Percentiles rank a stretch among this genome's conserved stretches.
phyloP scores from a whole-genome alignment of 441 rosid species.

The Erysimum cheiri region DNA sequence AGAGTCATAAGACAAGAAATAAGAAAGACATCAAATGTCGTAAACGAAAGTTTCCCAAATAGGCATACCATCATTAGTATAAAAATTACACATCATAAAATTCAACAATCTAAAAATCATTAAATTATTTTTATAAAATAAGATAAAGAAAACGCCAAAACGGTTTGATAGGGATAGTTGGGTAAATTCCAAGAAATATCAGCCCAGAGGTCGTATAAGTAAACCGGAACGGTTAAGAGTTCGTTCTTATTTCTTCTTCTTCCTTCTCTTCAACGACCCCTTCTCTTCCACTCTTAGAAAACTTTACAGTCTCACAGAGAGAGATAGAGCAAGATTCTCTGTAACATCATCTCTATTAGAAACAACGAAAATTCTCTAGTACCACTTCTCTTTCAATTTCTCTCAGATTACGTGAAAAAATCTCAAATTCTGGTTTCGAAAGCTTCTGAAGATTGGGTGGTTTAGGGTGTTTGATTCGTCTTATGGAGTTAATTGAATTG shows the following conservation, averaged over 20 bases:
- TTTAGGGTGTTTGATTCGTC: neutral
- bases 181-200: conserved; percentile 27
- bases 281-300: conserved; percentile 19
- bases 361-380: neutral
- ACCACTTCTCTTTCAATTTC: neutral
- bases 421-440: conserved; percentile 31
- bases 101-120: neutral
- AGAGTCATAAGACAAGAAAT: neutral
- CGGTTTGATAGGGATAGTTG: conserved; percentile 41
- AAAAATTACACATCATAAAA: neutral
- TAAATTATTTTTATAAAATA: neutral
- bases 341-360: neutral
- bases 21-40: neutral
- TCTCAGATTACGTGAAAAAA: conserved; percentile 8
- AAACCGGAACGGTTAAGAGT: conserved; percentile 41
- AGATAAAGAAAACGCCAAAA: conserved; percentile 25
- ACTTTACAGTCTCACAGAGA: conserved; percentile 22
- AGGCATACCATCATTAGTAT: neutral
- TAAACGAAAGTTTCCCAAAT: neutral
- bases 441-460: too few relatives aligned
- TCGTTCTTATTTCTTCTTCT: conserved; percentile 32
- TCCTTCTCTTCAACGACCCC: conserved; percentile 37
- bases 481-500: conserved; percentile 17
- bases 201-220: conserved; percentile 1
- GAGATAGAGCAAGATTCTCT: conserved; percentile 3